Evolutionary conservation across 2,329 filamentous ascomycete species (phyloP), one percentile per base, ranked within the genome.

Genomic region (Emmonsiellopsis sp.): DNA sequence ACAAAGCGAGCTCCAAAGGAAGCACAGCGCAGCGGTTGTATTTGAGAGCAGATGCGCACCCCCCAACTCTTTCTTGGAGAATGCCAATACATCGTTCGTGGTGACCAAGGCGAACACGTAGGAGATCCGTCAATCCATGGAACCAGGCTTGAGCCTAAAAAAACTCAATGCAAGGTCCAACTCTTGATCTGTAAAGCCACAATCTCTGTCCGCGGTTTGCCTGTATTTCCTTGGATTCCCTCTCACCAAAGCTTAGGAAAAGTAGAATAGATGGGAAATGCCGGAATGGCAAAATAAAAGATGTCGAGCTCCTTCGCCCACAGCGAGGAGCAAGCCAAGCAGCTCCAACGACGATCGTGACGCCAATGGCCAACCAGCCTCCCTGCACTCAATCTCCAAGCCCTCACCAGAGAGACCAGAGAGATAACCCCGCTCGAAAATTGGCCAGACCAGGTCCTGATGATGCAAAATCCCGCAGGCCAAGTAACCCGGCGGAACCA

Each of bases 381-480:
- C 39, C 11, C 46, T 39, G 14, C 46, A n/a, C 21, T 27, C 21
- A 27, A 27, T 5, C 7, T 33, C 21, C 21, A 43, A 31, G 33
- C 6, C 37, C 49, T 13, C 33, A 31, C 10, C 11, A 8, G 5
- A 46, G 31, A 42, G 31, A 14, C 49, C 32, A 36, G 39, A 32
- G 11, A 2, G 9, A 14, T 5, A 40, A 49, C 49, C 49, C 49
- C 37, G 49, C 49, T 51, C 39, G 31, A 43, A 31, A 34, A 27
- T n/a, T 42, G 49, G 39, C 49, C 49, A 51, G 49, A 51, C 42
- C 49, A 5, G 7, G 39, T 8, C 39, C n/a, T 33, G 46, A 21
- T 32, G 17, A 11, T 27, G 14, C 40, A 14, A 37, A 37, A 31
- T 36, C 31, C 27, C 37, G 8, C 27, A 0, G 6, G 27, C 39